Evolutionary conservation across 2,329 filamentous ascomycete genomes (phyloP).

Genomic region (Cercospora sesami): DNA sequence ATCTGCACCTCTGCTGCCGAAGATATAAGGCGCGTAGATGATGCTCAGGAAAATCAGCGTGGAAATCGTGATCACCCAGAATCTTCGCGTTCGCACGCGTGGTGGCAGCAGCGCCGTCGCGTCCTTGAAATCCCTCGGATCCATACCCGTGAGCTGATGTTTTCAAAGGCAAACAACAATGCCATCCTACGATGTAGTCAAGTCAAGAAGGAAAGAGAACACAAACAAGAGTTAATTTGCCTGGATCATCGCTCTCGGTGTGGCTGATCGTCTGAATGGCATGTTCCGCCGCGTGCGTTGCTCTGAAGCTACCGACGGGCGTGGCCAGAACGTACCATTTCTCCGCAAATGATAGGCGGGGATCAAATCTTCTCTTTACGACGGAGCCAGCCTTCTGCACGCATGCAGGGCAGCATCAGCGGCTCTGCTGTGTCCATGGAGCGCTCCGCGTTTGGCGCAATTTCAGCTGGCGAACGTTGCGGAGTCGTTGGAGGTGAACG

Average conservation of each 20-base stretch:
- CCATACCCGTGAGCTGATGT: not conserved
- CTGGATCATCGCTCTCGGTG: conserved; percentile 1
- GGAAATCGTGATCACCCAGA: not conserved
- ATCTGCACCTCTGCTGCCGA: not conserved
- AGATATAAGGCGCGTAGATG: not conserved
- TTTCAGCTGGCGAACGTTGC: not conserved
- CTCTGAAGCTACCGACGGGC: not conserved
- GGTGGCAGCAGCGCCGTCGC: not conserved
- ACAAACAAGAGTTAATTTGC: not conserved
- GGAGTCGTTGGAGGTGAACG: not conserved
- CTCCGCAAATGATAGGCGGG: not conserved
- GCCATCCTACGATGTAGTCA: conserved; percentile 2
- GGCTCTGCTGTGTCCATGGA: not conserved
- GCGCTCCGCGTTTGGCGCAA: not conserved
- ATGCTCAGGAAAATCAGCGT: not conserved
- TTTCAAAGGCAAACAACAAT: not conserved
- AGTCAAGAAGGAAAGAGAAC: not conserved
- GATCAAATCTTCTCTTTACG: not conserved
- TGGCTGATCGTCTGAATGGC: not conserved
- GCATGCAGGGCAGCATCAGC: not conserved
- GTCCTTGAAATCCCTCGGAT: conserved; percentile 8
- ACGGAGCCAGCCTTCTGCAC: not conserved
- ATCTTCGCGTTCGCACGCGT: conserved; percentile 2
- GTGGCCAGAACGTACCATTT: conserved; percentile 9
- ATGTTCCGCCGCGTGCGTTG: not conserved